Base-by-base conservation (phyloP, 306 rosid genomes). In the Cyamopsis tetragonoloba region DNA sequence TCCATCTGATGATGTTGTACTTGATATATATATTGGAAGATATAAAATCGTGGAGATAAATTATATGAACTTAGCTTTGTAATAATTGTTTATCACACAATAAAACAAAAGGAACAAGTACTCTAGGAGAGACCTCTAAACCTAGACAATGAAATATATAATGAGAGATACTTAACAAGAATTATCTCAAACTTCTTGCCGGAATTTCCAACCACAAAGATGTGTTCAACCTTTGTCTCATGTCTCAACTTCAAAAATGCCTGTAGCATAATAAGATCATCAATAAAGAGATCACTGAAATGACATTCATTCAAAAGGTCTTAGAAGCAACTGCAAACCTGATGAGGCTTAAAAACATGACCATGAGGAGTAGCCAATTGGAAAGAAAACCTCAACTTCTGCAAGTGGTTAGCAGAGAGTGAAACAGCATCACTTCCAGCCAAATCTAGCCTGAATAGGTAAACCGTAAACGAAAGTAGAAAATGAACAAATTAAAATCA, bases 361-460 rank as follows among this genome's bases (percentile, higher is more conserved):
- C 92, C 97, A 31, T 31, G 73, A 46, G 95, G 97, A 31, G 90
- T 83, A 71, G 87, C 73, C 81, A 95, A 80, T 61, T 81, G 86
- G 79, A 95, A 91, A 68, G 92, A 95, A 38, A 95, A 66, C 18
- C 87, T 89, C 80, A 91, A 71, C 80, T 91, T 95, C 80, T 91
- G 99, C 62, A 91, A 87, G 83, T 95, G 99, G 87, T 91, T 95
- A 44, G 99, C 97, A 31, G 96, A 83, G 76, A 91, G 74, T 35
- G 84, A 85, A 47, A 87, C 77, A 24, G 55, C 70, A 74, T 66
- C 83, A 58, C 78, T 83, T 66, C 95, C 92, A 76, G 85, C 81
- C 76, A 95, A 78, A 82, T 95, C 91, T 55, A 95, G 64, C 82
- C 99, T 95, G 90, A 50, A 78, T 48, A 71, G 43, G 31, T 17